Base-by-base conservation (phyloP, 164 flowering plant genomes). In the Buxus sempervirens region DNA sequence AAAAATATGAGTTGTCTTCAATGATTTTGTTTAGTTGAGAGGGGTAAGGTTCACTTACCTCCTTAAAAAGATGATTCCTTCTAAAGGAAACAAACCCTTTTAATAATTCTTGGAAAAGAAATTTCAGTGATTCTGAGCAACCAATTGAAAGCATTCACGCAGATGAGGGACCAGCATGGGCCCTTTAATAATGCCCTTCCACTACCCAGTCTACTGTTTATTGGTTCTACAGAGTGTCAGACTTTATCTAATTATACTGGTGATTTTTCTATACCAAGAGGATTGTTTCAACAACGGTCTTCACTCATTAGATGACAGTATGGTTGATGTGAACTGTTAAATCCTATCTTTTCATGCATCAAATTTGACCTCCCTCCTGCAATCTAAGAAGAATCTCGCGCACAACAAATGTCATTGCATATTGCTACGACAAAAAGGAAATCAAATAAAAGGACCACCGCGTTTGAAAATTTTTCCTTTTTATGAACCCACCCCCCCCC, bases 61-160 rank as follows among this genome's bases (percentile, higher is more conserved):
- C 67, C 65, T 49, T 67, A 72, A 72, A 76, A 71, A 76, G 78
- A 66, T 74, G 76, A 68, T 74, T 68, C 74, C 72, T 75, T 70
- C 71, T 23, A 62, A 45, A 45, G 51, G 51, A 49, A 70, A 6
- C 5, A 45, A 4, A 10, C 5, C 51, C 18, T 45, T 45, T 45
- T 1, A 10, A 10, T 45, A 10, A 10, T 45, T 45, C 51, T 45
- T 4, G 51, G 14, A 5, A 45, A 10, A 45, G 51, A 45, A 45
- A 45, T 45, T 45, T 15, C 18, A 10, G 18, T 45, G 12, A 15
- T 15, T 10, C 51, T 45, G 9, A 45, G 5, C 5, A 45, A 15
- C 51, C 51, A 4, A 15, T 15, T 4, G 18, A 45, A 45, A 10
- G 51, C 51, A 45, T 45, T 45, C 51, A 45, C 14, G 12, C 51